Conservation (phyloP, 352 stramenopile genomes). For the Aphanomyces stellatus region DNA sequence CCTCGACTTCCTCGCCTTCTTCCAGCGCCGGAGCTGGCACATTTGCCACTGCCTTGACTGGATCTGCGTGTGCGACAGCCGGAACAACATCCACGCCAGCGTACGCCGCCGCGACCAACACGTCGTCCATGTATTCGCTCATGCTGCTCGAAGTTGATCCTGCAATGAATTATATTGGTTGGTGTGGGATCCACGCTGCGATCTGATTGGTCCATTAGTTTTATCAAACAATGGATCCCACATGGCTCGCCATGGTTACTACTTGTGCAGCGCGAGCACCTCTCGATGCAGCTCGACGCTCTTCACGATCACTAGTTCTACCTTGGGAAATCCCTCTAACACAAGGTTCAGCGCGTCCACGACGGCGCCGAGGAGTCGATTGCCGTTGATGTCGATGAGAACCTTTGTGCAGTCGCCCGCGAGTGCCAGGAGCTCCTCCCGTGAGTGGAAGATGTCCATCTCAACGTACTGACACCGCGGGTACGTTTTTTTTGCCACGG, state of each 20-base stretch:
- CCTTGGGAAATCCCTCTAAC: not conserved
- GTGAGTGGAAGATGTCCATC: slow-evolving; percentile 8
- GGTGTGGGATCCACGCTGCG: not conserved
- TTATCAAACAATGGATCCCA: not conserved
- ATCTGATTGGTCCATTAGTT: not conserved
- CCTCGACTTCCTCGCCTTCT: not conserved
- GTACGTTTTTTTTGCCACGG: not conserved
- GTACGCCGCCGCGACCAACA: slow-evolving; percentile 4
- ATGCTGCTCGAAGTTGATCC: not conserved
- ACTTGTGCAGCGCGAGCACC: not conserved
- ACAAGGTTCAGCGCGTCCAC: not conserved
- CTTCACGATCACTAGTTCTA: slow-evolving; percentile 4
- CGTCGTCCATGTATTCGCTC: slow-evolving; percentile 7
- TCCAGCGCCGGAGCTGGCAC: not conserved
- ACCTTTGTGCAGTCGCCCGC: not conserved
- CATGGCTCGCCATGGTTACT: not conserved
- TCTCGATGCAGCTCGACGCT: not conserved
- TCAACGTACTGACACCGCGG: not conserved
- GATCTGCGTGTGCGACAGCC: not conserved
- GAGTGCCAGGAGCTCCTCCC: not conserved
- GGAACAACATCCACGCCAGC: not conserved
- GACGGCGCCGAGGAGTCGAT: slow-evolving; percentile 5
- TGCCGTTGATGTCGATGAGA: slow-evolving; percentile 16
- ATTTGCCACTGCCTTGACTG: not conserved
- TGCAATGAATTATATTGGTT: not conserved